Conservation (phyloP, 257 asterid genomes). For the Hygrophila difformis region DNA sequence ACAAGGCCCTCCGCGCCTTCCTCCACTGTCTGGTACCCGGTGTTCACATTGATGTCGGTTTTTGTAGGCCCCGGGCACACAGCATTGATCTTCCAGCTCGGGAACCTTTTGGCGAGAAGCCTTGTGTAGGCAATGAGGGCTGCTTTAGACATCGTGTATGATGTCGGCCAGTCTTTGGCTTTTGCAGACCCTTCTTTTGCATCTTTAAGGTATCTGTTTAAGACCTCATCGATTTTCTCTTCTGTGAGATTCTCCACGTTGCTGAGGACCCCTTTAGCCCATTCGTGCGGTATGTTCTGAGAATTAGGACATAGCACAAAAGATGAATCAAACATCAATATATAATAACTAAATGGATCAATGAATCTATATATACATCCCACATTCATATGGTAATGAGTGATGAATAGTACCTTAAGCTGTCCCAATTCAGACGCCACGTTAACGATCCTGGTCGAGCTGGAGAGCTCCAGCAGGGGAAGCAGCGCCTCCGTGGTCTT, state of each 20-base stretch:
- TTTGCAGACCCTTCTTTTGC: slow-evolving; percentile 27
- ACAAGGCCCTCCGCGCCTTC: background rate
- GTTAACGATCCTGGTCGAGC: slow-evolving; percentile 40
- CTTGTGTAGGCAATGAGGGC: slow-evolving; percentile 51
- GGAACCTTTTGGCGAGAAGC: slow-evolving; percentile 28
- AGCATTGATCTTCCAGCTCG: slow-evolving; percentile 23
- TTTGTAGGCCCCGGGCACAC: slow-evolving; percentile 41
- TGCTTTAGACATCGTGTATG: slow-evolving; percentile 51
- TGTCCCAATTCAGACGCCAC: slow-evolving; percentile 28
- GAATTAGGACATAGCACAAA: background rate
- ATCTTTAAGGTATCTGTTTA: slow-evolving; percentile 34
- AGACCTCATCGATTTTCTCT: slow-evolving; percentile 38
- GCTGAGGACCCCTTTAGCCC: slow-evolving; percentile 39
- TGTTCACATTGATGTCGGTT: background rate
- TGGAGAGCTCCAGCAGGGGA: slow-evolving; percentile 34
- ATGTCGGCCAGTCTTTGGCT: slow-evolving; percentile 49
- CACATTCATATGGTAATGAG: too few species aligned
- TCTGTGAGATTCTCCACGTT: slow-evolving; percentile 33
- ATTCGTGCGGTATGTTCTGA: slow-evolving; percentile 33
- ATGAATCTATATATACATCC: too few species aligned
- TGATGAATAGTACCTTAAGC: slow-evolving; percentile 15
- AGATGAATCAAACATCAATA: too few species aligned
- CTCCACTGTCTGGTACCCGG: background rate
- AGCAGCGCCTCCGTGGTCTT: slow-evolving; percentile 24
- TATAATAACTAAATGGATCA: too few species aligned